Base-by-base conservation (phyloP, 2,329 filamentous ascomycete species). In the Dothidotthia symphoricarpi region DNA sequence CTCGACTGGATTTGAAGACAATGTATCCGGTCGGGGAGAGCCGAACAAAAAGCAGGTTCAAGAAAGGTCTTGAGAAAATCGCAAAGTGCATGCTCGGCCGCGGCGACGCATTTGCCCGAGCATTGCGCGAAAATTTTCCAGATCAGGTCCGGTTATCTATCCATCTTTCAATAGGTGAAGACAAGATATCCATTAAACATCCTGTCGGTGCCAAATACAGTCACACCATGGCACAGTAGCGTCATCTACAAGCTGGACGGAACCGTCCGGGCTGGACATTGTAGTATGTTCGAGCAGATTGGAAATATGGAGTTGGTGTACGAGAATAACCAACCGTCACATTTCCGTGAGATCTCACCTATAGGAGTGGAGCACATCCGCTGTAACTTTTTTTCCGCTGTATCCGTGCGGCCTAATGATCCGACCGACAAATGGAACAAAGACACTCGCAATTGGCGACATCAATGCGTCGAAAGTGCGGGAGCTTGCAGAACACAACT, bases 391-490 rank as follows among this genome's bases (percentile, higher is more conserved):
- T 25, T 47, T 53, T 25, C 47, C 45, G 7, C 28, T 47, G 17
- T 59, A 57, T 38, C 54, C 51, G 3, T 50, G 41, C 14, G 55
- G 55, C 2, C 29, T 57, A 12, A 43, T 57, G 32, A 45, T 59
- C 16, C 38, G 39, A 25, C 46, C 51, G 11, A 29, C 41, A 10
- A 17, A 34, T 4, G 43, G 39, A 0, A 2, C 31, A 19, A 45
- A 42, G 22, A 22, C 35, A 10, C 47, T 55, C 1, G 66, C 64
- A 0, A 67, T 77, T 10, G 49, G 62, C 1, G 67, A 74, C 10
- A 50, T 77, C n/a, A 66, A 75, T 38, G 67, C 69, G 0, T 19
- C 50, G 1, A 76, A 74, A 47, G 64, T 76, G 1, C 67, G 74
- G 0, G 45, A 56, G 0, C 53, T 81, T 0, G 62, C 77, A 0